Evolutionary conservation across 306 rosid species (phyloP).

Genomic region (Vachellia pachyceras): DNA sequence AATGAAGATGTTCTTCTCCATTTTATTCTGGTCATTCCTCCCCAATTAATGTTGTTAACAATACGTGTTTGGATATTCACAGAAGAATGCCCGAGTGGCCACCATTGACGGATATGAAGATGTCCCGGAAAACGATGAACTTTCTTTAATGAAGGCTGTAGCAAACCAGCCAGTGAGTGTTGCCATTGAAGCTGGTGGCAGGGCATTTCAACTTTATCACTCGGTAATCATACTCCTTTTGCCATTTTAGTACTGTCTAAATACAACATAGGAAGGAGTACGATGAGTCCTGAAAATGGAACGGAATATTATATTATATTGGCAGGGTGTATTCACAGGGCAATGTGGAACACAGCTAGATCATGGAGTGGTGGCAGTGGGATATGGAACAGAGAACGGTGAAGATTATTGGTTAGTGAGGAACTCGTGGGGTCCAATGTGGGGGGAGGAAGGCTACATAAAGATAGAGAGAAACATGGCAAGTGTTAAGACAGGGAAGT

Average conservation of each 20-base stretch:
- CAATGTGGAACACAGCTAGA: constrained; percentile 80
- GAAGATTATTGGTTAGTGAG: constrained; percentile 79
- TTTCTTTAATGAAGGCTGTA: constrained; percentile 72
- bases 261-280: not conserved
- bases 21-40: too few relatives aligned
- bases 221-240: constrained; percentile 53
- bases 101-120: constrained; percentile 79
- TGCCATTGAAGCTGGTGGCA: constrained; percentile 97
- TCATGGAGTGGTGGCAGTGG: constrained; percentile 80
- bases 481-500: constrained; percentile 54
- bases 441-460: constrained; percentile 89
- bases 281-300: not conserved
- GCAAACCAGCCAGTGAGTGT: constrained; percentile 81
- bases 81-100: constrained; percentile 80
- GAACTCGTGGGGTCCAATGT: constrained; percentile 84
- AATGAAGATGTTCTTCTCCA: too few relatives aligned
- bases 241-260: not conserved
- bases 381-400: constrained; percentile 78
- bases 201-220: constrained; percentile 80
- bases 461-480: constrained; percentile 68
- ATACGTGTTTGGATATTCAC: not conserved
- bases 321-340: constrained; percentile 86
- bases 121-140: constrained; percentile 79
- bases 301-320: not conserved
- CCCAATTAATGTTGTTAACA: too few relatives aligned